phyloP scores from a whole-genome alignment of 768 basidiomycete species.

The Tricholoma sp. region DNA sequence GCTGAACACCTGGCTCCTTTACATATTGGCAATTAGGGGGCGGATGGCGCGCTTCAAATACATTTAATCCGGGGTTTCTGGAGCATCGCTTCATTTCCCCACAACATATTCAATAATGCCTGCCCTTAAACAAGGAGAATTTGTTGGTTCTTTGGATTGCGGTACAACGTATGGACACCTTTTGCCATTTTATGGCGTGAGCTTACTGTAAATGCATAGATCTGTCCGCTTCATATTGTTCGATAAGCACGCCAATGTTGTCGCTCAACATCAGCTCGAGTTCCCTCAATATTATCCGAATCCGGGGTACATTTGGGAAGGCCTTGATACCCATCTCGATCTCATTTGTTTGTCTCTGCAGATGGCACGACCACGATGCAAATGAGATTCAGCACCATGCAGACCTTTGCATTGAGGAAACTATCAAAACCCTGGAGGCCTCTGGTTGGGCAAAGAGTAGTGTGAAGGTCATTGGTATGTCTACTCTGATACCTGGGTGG shows the following conservation, averaged over 20 bases:
- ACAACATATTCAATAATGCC: conserved; percentile 16
- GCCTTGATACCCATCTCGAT: not conserved
- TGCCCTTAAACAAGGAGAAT: conserved; percentile 58
- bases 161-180: conserved; percentile 79
- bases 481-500: conserved; percentile 8
- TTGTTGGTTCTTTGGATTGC: conserved; percentile 90
- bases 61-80: not conserved
- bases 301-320: conserved; percentile 53
- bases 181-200: not conserved
- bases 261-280: conserved; percentile 87
- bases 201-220: conserved; percentile 30
- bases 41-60: not conserved
- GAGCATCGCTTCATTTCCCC: conserved; percentile 8
- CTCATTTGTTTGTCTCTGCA: conserved; percentile 20
- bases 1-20: no score
- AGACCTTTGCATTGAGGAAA: conserved; percentile 68
- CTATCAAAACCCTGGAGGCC: conserved; percentile 64
- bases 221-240: conserved; percentile 92
- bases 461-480: conserved; percentile 87
- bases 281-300: conserved; percentile 92
- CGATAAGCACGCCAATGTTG: conserved; percentile 78
- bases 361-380: conserved; percentile 96
- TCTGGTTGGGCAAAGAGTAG: conserved; percentile 75
- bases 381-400: conserved; percentile 74
- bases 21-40: no score